phyloP scores from a whole-genome alignment of 768 basidiomycete genomes.

The Lactifluus hygrophoroides region DNA sequence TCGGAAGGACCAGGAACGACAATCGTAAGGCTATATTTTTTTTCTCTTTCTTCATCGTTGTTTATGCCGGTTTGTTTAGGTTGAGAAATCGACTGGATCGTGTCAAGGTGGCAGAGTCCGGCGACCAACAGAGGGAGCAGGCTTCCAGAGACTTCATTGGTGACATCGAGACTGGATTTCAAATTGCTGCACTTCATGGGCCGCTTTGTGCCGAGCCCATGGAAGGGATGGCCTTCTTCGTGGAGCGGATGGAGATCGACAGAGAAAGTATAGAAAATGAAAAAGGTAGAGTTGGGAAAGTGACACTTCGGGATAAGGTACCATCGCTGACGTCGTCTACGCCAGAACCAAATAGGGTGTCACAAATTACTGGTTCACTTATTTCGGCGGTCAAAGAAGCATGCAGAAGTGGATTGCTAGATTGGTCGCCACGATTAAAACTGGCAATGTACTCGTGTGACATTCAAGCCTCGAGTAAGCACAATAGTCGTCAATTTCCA shows the following conservation, averaged over 20 bases:
- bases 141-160: constrained; percentile 58
- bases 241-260: constrained; percentile 68
- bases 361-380: constrained; percentile 84
- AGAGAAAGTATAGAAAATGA: constrained; percentile 51
- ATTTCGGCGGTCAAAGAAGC: constrained; percentile 86
- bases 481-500: background rate
- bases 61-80: constrained; percentile 29
- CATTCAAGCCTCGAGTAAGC: constrained; percentile 93
- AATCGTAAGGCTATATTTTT: constrained; percentile 44
- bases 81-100: constrained; percentile 42
- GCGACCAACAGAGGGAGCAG: constrained; percentile 21
- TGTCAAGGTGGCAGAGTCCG: constrained; percentile 26
- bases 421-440: constrained; percentile 97
- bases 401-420: constrained; percentile 80
- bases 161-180: constrained; percentile 88
- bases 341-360: constrained; percentile 67
- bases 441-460: constrained; percentile 99
- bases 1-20: constrained; percentile 36
- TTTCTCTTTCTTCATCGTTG: background rate
- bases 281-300: constrained; percentile 40
- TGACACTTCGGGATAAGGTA: background rate
- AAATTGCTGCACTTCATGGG: constrained; percentile 89
- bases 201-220: constrained; percentile 94
- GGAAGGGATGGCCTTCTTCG: constrained; percentile 85
- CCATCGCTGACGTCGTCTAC: constrained; percentile 8